Conservation (phyloP, 305 asterid species). For the Petunia hybrid region DNA sequence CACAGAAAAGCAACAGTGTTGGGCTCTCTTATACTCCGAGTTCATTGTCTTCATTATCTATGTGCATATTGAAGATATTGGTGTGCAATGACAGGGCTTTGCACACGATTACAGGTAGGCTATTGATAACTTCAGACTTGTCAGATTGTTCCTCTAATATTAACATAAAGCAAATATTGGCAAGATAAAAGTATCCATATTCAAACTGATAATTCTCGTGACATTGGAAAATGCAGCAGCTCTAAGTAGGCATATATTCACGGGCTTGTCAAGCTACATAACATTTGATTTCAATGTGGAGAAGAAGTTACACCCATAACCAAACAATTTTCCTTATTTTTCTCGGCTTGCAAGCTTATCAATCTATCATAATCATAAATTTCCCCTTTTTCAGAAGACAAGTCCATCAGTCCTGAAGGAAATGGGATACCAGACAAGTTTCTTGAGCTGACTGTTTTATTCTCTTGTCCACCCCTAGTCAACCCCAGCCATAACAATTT, state of each 20-base stretch:
- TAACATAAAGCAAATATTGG: neutral
- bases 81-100: neutral
- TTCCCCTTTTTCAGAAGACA: neutral
- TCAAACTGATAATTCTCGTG: constrained; percentile 4
- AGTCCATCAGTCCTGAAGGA: constrained; percentile 11
- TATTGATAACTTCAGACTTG: neutral
- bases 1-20: neutral
- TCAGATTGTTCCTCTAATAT: constrained; percentile 19
- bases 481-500: constrained; percentile 23
- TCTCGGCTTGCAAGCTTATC: constrained; percentile 18
- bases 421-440: neutral
- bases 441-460: constrained; percentile 10
- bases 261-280: constrained; percentile 8
- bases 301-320: constrained; percentile 1
- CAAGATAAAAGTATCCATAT: neutral
- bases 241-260: constrained; percentile 1
- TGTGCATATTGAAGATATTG: constrained; percentile 8
- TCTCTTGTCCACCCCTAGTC: neutral
- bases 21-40: neutral
- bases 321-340: neutral
- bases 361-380: constrained; percentile 12
- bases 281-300: constrained; percentile 23
- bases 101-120: neutral
- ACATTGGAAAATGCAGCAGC: constrained; percentile 6
- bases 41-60: constrained; percentile 16